Base-by-base conservation (phyloP, 768 basidiomycete genomes). In the Leccinum uliginosum region DNA sequence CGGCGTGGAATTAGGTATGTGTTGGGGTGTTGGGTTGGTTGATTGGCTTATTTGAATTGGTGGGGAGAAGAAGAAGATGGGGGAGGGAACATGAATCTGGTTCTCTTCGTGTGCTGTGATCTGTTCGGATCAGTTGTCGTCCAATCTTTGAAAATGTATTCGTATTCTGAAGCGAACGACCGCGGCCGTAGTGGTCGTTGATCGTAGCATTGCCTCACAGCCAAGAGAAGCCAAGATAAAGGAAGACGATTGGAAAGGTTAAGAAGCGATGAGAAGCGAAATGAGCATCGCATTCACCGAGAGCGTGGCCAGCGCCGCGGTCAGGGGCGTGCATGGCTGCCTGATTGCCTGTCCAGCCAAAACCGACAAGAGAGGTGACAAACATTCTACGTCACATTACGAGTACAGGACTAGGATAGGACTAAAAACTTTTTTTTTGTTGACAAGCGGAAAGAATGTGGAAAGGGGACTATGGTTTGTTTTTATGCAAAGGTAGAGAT, bases 1-100 rank as follows among this genome's bases (percentile, higher is more conserved):
- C 62, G n/a, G 62, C 24, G 51, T 74, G 73, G 73, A 71, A 71
- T 50, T 72, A 60, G 52, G 17, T 4, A 58, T 52, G n/a, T 38
- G 35, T 1, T 38, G 35, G 0, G 17, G 17, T 9, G 35, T 17
- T 38, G 17, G 12, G 8, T 38, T 38, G 35, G 15, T 34, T 15
- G 12, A 34, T 38, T 38, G 35, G 15, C 15, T 15, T 4, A 34
- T 34, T 34, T 34, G 34, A 15, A 34, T 34, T 34, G 15, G 34
- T 34, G 14, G 15, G 7, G 34, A 15, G 34, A 34, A 15, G 34
- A 35, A 35, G 34, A 35, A 8, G n/a, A n/a, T n/a, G n/a, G 34
- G 34, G 34, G 34, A 38, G 35, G 35, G 35, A 38, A 38, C 8
- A 17, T 7, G 35, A 9, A 11, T 15, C 15, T 17, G 4, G 35